Base-by-base conservation (phyloP, 768 basidiomycete genomes). In the Boletus subparvulus region DNA sequence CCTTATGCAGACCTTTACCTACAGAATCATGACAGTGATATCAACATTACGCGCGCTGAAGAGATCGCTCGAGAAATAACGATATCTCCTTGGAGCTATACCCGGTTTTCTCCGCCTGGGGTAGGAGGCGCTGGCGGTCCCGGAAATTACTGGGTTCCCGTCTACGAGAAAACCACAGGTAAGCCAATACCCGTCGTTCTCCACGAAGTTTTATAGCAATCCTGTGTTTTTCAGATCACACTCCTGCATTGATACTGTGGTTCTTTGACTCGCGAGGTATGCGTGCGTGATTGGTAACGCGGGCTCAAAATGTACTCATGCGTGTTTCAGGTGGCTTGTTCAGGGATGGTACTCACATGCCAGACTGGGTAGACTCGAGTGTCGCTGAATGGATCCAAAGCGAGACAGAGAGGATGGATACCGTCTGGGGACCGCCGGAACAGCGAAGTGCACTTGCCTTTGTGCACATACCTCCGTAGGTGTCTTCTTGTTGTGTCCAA, bases 141-240 rank as follows among this genome's bases (percentile, higher is more conserved):
- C 2, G 86, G 83, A 32, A 89, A 84, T 59, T 90, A 89, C 62
- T 90, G 88, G 89, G 85, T 91, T 36, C 88, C 89, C 4, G 82
- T 90, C 14, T 83, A 80, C 59, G 66, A 66, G 40, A 67, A 62
- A 24, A 43, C 33, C 9, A 57, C 63, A 28, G 80, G 80, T 78
- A 19, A 28, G 56, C 51, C 6, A 30, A 28, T 4, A 47, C 9
- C 3, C 1, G 4, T 19, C 32, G 10, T 33, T 14, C 6, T 33
- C 12, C n/a, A 35, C 16, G 3, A 16, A 12, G 9, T 42, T 26
- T n/a, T 26, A n/a, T 19, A 33, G 3, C 6, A 17, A 2, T 1
- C 3, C 5, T 3, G 6, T 33, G 17, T 42, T 13, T 48, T 36
- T 9, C 30, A 70, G 69, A 86, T 67, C n/a, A 30, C 2, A 59